Evolutionary conservation across 2,329 filamentous ascomycete genomes (phyloP).

Genomic region (Ceratocystis harringtonii): DNA sequence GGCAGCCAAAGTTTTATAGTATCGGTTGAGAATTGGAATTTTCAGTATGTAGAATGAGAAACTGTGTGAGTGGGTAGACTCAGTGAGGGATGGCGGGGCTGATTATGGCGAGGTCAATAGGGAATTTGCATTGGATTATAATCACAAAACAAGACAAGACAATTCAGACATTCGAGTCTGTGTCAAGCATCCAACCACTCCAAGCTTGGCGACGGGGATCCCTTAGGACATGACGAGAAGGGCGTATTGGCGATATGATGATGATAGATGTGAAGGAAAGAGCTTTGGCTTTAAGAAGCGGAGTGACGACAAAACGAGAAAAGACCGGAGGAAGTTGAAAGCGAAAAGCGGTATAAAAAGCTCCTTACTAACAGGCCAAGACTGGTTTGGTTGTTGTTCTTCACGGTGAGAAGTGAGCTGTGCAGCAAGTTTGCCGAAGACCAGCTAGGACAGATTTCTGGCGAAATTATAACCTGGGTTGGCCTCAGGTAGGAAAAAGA

Average conservation of each 20-base stretch:
- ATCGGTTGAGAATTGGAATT: not conserved
- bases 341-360: not conserved
- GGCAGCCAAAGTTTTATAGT: not conserved
- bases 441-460: not conserved
- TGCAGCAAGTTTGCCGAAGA: not conserved
- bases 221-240: constrained; percentile 5
- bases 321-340: not conserved
- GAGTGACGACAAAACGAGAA: not conserved
- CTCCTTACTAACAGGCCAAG: not conserved
- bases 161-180: not conserved
- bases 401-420: not conserved
- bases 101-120: not conserved
- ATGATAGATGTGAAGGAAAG: not conserved
- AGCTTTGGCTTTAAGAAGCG: not conserved
- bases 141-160: not conserved
- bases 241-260: not conserved
- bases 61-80: not conserved
- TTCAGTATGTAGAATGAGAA: not conserved
- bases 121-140: not conserved
- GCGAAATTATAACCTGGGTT: not conserved
- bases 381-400: not conserved
- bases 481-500: not conserved
- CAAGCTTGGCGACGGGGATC: constrained; percentile 1
- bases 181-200: constrained; percentile 5
- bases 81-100: not conserved